These are phyloP conservation scores for Biscogniauxia sp. DNA, from an alignment of 2,329 filamentous ascomycete species.

Conservation along the genomic window DNA sequence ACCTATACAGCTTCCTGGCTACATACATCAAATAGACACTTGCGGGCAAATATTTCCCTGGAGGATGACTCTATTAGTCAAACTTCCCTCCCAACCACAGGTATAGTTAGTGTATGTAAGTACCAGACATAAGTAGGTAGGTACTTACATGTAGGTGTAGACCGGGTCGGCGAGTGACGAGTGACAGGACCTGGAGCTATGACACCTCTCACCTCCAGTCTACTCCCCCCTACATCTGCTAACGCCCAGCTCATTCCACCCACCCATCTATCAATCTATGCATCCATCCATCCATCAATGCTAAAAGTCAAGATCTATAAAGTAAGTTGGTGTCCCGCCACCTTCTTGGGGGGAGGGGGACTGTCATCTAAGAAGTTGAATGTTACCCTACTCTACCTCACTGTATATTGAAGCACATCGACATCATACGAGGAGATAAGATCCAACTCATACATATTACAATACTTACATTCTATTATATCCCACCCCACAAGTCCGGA, in stretches of 20 bases:
- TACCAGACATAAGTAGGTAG: no score
- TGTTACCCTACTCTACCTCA: not conserved
- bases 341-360: not conserved
- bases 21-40: not conserved
- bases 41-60: slow-evolving; percentile 3
- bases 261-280: no score
- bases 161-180: slow-evolving; percentile 1
- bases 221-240: not conserved
- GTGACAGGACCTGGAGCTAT: not conserved
- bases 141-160: not conserved
- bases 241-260: no score
- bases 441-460: no score
- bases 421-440: not conserved
- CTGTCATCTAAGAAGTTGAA: not conserved
- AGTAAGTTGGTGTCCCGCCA: not conserved
- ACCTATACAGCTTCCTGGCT: slow-evolving; percentile 5
- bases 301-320: not conserved
- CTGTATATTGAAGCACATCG: no score
- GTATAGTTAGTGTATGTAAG: no score
- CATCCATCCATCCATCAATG: no score
- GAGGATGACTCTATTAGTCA: slow-evolving; percentile 23
- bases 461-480: no score
- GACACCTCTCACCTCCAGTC: no score
- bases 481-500: slow-evolving; percentile 6
- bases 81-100: not conserved